Conservation (phyloP, 768 basidiomycete species). For the Mycena floridula region DNA sequence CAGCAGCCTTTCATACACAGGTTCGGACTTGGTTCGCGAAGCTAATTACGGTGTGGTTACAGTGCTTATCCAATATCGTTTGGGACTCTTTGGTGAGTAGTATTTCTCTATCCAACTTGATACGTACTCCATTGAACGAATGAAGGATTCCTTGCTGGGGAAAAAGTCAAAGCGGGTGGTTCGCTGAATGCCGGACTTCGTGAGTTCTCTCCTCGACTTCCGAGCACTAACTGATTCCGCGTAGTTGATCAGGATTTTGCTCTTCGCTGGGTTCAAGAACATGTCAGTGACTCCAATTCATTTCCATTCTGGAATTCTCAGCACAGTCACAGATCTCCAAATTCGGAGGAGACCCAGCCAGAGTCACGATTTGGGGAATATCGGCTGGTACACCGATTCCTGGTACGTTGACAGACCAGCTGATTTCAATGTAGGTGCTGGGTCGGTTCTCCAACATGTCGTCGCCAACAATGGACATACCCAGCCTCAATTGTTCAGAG, state of each 20-base stretch:
- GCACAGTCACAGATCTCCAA: too few relatives aligned
- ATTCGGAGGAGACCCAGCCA: too few relatives aligned
- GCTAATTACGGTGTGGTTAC: slow-evolving; percentile 13
- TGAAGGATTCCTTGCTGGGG: slow-evolving; percentile 24
- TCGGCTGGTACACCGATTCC: too few relatives aligned
- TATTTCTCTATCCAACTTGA: background rate
- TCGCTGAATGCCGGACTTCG: slow-evolving; percentile 24
- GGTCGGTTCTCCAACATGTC: slow-evolving; percentile 28
- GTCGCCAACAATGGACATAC: slow-evolving; percentile 25
- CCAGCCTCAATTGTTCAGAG: too few relatives aligned
- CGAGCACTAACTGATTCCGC: slow-evolving; percentile 2
- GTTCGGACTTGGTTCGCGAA: background rate
- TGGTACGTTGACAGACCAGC: background rate
- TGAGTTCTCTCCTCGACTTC: slow-evolving; percentile 7
- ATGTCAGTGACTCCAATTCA: slow-evolving; percentile 14
- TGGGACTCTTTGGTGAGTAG: slow-evolving; percentile 19
- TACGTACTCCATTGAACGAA: slow-evolving; percentile 2
- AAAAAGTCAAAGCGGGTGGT: slow-evolving; percentile 21
- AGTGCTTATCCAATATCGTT: slow-evolving; percentile 21
- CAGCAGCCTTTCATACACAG: background rate
- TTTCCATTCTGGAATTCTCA: slow-evolving; percentile 7
- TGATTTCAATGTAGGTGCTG: slow-evolving; percentile 15
- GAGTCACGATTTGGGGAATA: slow-evolving; percentile 18
- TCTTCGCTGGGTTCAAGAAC: slow-evolving; percentile 25
- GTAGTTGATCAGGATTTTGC: too few relatives aligned